phyloP scores from a whole-genome alignment of 768 basidiomycete genomes.

The Melanogaster broomeanus region DNA sequence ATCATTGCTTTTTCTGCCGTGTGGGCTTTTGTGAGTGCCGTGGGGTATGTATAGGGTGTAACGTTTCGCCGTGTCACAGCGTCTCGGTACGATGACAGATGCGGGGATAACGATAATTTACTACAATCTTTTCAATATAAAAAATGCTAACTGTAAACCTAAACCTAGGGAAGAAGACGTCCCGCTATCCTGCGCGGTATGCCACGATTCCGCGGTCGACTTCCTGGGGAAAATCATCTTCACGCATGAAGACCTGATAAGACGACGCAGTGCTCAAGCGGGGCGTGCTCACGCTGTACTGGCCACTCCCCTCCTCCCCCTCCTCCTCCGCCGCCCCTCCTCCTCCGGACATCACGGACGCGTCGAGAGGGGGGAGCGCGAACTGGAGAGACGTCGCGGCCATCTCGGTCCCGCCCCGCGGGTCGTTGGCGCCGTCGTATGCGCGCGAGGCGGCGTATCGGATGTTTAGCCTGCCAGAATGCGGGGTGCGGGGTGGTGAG shows the following conservation, averaged over 20 bases:
- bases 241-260: neutral
- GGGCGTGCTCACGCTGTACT: neutral
- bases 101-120: no score
- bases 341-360: slow-evolving; percentile 2
- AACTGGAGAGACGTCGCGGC: slow-evolving; percentile 24
- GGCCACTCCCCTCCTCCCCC: neutral
- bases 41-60: neutral
- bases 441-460: slow-evolving; percentile 20
- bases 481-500: neutral
- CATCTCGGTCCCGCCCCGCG: slow-evolving; percentile 9
- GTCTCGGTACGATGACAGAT: no score
- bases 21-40: neutral
- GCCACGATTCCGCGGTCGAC: slow-evolving; percentile 15
- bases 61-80: no score
- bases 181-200: slow-evolving; percentile 8
- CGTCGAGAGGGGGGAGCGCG: slow-evolving; percentile 18
- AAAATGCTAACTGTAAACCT: no score
- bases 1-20: slow-evolving; percentile 2
- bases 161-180: neutral
- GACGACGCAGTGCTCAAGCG: neutral
- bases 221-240: slow-evolving; percentile 5
- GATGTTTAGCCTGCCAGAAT: slow-evolving; percentile 22
- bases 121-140: no score
- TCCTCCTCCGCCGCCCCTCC: no score
- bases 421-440: slow-evolving; percentile 1